phyloP scores from a whole-genome alignment of 352 stramenopile genomes.

The Phytophthora pinifolia region DNA sequence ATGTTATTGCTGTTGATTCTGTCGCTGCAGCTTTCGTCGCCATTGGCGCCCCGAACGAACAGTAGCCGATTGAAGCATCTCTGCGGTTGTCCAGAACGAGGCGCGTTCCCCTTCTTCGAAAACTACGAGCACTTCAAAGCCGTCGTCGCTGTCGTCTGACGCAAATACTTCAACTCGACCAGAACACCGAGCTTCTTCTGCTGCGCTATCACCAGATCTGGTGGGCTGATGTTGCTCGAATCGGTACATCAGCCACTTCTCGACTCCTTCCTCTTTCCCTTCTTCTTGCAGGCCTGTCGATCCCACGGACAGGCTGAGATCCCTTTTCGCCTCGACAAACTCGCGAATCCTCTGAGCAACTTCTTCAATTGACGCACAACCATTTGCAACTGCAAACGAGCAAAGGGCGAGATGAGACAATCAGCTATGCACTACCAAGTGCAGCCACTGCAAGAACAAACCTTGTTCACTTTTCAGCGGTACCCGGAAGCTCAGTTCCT shows the following conservation, averaged over 20 bases:
- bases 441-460: conserved; percentile 7
- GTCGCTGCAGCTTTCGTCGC: conserved; percentile 46
- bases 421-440: not conserved
- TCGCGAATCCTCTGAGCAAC: conserved; percentile 45
- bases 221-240: conserved; percentile 15
- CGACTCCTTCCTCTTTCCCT: conserved; percentile 2
- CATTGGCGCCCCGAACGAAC: conserved; percentile 65
- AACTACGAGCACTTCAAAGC: conserved; percentile 41
- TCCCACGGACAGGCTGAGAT: conserved; percentile 23
- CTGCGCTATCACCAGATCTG: conserved; percentile 1
- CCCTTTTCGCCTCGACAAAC: conserved; percentile 27
- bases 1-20: conserved; percentile 14
- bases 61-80: conserved; percentile 61
- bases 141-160: conserved; percentile 10
- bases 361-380: conserved; percentile 45
- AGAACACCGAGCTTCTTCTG: conserved; percentile 17
- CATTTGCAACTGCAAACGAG: conserved; percentile 17
- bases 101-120: conserved; percentile 59
- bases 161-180: conserved; percentile 38
- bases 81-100: conserved; percentile 62
- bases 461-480: conserved; percentile 24
- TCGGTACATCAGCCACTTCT: conserved; percentile 17
- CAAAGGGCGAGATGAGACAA: conserved; percentile 1
- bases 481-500: conserved; percentile 60
- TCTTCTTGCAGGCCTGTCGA: conserved; percentile 10